Base-by-base conservation (phyloP, 352 stramenopile species). In the Globisporangium rhizosaccharum region DNA sequence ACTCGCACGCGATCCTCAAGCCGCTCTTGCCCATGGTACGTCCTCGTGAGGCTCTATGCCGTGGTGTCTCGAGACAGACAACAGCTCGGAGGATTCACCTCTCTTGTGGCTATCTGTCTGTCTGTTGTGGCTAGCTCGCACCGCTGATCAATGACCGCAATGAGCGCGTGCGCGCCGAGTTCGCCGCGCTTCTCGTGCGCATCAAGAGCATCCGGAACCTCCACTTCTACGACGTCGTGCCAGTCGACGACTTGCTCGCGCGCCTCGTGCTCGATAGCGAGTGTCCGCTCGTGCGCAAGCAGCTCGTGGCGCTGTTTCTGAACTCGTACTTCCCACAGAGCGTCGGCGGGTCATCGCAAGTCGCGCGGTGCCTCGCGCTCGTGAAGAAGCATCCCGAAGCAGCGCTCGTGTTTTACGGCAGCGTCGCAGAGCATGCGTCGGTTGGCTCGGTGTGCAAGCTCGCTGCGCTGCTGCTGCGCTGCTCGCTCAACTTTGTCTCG, bases 321-420 rank as follows among this genome's bases (percentile, higher is more conserved):
- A 93, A 93, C 58, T 95, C 86, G 18, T 95, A 95, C 61, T 95
- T 95, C 44, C 86, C 86, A 33, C 86, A 92, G 58, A 82, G 79
- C 26, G 84, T 89, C 9, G 78, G 78, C 41, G 85, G 84, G 5
- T 88, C 82, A 9, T 92, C 83, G 1, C 85, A 95, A 64, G 79
- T 95, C 3, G 85, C 85, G 41, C 85, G 85, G 37, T 90, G 79
- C 51, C 70, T 95, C 12, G 76, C 79, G 15, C 53, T 95, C 14
- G 77, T 95, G 42, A 86, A 87, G 55, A 92, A 95, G 60, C 81
- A 92, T 53, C 81, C 83, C 0, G 79, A 90, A 48, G 83, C 83
- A 5, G 85, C 83, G 5, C 79, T 92, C 67, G 79, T 92, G 8
- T 95, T 95, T 54, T 95, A 93, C 57, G 72, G 78, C 0, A 84